Conservation (phyloP, 768 basidiomycete genomes). For the Cystobasidium tubakii region DNA sequence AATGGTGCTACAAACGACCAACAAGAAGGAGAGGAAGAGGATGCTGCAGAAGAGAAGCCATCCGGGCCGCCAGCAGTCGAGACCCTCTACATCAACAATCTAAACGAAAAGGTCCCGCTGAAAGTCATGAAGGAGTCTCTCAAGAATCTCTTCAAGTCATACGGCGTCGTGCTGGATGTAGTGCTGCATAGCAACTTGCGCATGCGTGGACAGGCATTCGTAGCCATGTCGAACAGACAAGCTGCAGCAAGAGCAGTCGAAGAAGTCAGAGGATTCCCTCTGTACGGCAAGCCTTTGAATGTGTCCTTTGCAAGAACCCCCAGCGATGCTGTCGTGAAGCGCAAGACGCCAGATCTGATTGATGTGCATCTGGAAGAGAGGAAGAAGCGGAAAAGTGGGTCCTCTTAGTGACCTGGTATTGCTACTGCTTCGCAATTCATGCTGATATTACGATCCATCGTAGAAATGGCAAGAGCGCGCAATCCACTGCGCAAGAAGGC, state of each 20-base stretch:
- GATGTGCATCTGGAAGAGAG: conserved; percentile 71
- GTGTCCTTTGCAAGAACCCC: conserved; percentile 83
- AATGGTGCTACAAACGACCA: not conserved
- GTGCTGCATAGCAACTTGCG: conserved; percentile 88
- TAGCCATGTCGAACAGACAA: conserved; percentile 77
- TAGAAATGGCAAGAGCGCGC: conserved; percentile 73
- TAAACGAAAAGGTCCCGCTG: conserved; percentile 49
- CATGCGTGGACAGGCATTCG: conserved; percentile 98
- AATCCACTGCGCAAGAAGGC: conserved; percentile 69
- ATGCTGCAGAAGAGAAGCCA: not conserved
- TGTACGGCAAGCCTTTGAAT: conserved; percentile 98
- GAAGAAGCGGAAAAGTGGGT: conserved; percentile 73
- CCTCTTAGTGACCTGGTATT: not conserved
- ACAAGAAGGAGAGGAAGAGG: not conserved
- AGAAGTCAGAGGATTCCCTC: conserved; percentile 87
- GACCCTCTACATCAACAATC: conserved; percentile 53
- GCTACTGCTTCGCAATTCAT: not conserved
- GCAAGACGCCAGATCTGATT: conserved; percentile 60
- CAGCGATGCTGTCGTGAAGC: conserved; percentile 83
- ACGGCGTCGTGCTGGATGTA: conserved; percentile 89
- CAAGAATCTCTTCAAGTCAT: conserved; percentile 80
- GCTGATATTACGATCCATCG: not conserved
- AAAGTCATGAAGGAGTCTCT: conserved; percentile 82
- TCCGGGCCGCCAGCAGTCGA: conserved; percentile 45
- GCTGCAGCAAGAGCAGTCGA: conserved; percentile 79